These are phyloP conservation scores for Dissoconium aciculare DNA, from an alignment of 2,329 filamentous ascomycete genomes.

Conservation along the genomic window DNA sequence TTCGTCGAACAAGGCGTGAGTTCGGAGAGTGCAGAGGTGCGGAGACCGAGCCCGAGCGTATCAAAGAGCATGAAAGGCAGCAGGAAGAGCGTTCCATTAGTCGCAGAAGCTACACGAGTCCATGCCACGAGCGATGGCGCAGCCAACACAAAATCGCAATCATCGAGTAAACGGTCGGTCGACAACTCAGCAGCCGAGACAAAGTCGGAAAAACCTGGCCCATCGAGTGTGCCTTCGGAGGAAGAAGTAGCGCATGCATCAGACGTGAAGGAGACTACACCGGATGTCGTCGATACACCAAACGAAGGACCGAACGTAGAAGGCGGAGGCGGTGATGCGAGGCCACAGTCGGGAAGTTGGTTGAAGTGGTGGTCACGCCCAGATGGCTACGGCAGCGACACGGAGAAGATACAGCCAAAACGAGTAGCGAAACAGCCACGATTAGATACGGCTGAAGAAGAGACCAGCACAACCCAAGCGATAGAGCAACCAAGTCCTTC, in stretches of 20 bases:
- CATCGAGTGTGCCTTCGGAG: conserved; percentile 15
- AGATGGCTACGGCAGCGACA: conserved; percentile 28
- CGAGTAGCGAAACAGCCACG: conserved; percentile 17
- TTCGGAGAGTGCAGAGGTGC: conserved; percentile 22
- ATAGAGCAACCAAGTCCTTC: conserved; percentile 21
- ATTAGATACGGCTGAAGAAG: conserved; percentile 19
- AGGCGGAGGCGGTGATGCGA: conserved; percentile 12
- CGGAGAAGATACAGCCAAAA: conserved; percentile 21
- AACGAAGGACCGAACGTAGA: no score
- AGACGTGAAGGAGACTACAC: conserved; percentile 8
- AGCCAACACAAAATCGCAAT: conserved; percentile 12
- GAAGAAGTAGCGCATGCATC: conserved; percentile 12
- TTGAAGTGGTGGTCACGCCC: conserved; percentile 38
- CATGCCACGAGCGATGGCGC: conserved; percentile 27
- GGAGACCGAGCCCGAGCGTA: conserved; percentile 20
- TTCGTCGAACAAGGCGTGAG: conserved; percentile 30
- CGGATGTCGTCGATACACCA: conserved; percentile 26
- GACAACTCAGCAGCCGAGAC: no score
- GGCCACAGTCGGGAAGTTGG: conserved; percentile 24
- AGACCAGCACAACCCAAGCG: conserved; percentile 29
- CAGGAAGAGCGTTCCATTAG: conserved; percentile 31
- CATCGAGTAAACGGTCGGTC: no score
- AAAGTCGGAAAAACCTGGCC: no score
- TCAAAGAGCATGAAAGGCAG: conserved; percentile 27
- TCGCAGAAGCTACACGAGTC: conserved; percentile 32